Percentiles rank a stretch among this genome's conserved stretches.
phyloP scores from a whole-genome alignment of 129 eudicot genomes.

The Arctium minus region DNA sequence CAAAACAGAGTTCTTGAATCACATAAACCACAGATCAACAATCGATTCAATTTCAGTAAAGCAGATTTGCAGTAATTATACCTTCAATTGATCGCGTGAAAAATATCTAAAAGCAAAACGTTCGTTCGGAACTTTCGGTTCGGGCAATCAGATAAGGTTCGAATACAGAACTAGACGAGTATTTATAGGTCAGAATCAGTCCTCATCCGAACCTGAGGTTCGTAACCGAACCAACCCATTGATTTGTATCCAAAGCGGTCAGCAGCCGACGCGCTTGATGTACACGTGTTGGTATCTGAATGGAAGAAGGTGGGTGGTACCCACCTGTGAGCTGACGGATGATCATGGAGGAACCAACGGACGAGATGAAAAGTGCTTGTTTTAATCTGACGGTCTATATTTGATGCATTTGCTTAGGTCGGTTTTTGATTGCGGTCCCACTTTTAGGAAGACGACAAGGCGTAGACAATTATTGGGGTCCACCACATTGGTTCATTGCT shows the following conservation, averaged over 20 bases:
- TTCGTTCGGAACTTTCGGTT: slow-evolving; percentile 27
- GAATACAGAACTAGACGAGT: background rate
- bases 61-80: slow-evolving; percentile 9
- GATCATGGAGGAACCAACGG: slow-evolving; percentile 8
- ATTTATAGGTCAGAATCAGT: slow-evolving; percentile 19
- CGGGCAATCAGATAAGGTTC: slow-evolving; percentile 24
- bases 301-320: slow-evolving; percentile 29
- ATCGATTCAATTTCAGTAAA: slow-evolving; percentile 7
- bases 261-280: slow-evolving; percentile 35
- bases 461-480: background rate
- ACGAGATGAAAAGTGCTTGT: background rate
- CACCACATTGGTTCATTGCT: background rate
- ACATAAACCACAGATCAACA: background rate
- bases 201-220: slow-evolving; percentile 18
- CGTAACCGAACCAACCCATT: slow-evolving; percentile 7
- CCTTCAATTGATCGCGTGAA: slow-evolving; percentile 20
- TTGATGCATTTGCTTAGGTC: background rate
- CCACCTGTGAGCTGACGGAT: slow-evolving; percentile 26
- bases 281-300: slow-evolving; percentile 1
- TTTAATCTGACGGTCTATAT: slow-evolving; percentile 15
- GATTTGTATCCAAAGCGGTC: background rate
- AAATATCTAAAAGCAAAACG: slow-evolving; percentile 25
- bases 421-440: slow-evolving; percentile 12
- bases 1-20: background rate
- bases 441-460: slow-evolving; percentile 16